Evolutionary conservation across 2,329 filamentous ascomycete genomes (phyloP), one percentile per base, ranked within the genome.

Genomic region (Ceratocystis alfenasii): DNA sequence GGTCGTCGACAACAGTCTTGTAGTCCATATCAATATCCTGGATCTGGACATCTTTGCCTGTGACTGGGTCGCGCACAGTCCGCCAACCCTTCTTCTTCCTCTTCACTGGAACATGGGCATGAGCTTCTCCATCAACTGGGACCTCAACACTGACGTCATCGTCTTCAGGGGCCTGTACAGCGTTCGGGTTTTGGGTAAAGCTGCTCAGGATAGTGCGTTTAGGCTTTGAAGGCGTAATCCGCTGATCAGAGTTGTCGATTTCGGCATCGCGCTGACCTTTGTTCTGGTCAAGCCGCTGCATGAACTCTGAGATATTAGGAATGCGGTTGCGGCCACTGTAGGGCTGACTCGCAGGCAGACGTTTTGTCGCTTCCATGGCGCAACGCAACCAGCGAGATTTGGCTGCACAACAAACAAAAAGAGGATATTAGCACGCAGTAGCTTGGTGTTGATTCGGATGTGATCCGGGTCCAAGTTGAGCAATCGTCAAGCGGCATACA

Each of bases 301-400:
- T 81, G 70, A 96, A 95, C 74, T 93, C 83, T 73, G 87, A 86
- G 70, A 96, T 88, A 66, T 90, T 96, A 5, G 93, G 93, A 64
- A 97, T 85, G 28, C 89, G 88, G 74, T 96, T 95, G 67, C 76
- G 76, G 63, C 87, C 90, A 36, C 89, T 93, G 79, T 95, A 96
- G 74, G 91, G 87, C 71, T 88, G 85, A 22, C 78, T 80, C 69
- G 76, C 72, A 44, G 80, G 79, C 69, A 76, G 71, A 61, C 76
- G 74, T 45, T 79, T 74, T 33, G 79, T 68, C 59, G 72, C 66
- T 67, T 77, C 73, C 76, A 79, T 79, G 17, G 36, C 70, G 65
- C 69, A 17, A n/a, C 70, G 65, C 68, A 17, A 10, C 15, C 17
- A 12, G 28, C 5, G 8, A 45, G 46, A 57, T 10, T 45, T 28